Evolutionary conservation across 1,284 basidiomycete species (phyloP).

Genomic region (Ustilago cynodontis): DNA sequence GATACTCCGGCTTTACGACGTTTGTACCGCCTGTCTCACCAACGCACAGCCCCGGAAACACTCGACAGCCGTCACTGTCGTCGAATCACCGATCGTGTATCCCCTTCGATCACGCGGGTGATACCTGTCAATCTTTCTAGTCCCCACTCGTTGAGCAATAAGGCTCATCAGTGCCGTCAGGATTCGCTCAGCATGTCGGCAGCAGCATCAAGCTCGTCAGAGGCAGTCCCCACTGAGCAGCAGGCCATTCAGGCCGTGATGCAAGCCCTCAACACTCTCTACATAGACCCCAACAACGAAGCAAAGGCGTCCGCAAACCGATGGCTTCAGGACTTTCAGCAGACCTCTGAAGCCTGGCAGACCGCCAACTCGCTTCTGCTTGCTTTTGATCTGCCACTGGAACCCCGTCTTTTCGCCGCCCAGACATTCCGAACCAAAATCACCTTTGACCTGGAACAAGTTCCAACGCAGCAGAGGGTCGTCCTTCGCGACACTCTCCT

Average conservation of each 20-base stretch:
- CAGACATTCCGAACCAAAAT: constrained; percentile 97
- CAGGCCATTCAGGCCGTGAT: constrained; percentile 68
- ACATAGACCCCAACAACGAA: constrained; percentile 79
- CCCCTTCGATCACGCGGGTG: too few relatives aligned
- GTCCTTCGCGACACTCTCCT: constrained; percentile 88
- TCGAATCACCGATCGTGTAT: not conserved
- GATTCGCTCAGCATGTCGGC: constrained; percentile 19
- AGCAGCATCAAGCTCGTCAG: constrained; percentile 28
- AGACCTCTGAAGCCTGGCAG: constrained; percentile 89
- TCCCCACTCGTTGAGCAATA: not conserved
- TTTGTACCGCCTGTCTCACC: not conserved
- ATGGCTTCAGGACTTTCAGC: constrained; percentile 71
- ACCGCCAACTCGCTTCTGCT: constrained; percentile 91
- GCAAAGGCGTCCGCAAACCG: constrained; percentile 78
- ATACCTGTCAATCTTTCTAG: too few relatives aligned
- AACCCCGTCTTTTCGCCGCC: constrained; percentile 92
- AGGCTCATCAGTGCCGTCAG: not conserved
- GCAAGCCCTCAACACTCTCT: constrained; percentile 73
- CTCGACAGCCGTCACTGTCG: not conserved
- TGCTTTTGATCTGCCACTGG: constrained; percentile 80
- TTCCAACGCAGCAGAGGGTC: constrained; percentile 80
- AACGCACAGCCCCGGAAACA: not conserved
- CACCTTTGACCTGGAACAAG: constrained; percentile 92
- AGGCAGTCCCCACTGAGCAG: constrained; percentile 24
- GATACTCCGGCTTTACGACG: too few relatives aligned